Conservation (phyloP, 805 yeast species). For the Saccharomycopsis selenospora region DNA sequence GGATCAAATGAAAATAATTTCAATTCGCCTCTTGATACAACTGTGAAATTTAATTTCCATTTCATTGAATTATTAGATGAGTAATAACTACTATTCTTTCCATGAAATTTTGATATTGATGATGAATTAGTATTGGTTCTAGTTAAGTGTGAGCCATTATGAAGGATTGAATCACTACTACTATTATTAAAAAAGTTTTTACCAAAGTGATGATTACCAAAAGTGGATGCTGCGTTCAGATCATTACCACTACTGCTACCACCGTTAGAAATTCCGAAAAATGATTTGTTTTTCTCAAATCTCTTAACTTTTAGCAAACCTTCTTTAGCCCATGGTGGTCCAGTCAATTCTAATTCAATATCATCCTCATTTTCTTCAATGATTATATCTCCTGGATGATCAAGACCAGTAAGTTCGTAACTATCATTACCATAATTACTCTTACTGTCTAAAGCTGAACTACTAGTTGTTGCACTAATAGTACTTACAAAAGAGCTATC, state of each 20-base stretch:
- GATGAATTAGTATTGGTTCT: not conserved
- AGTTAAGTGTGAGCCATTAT: not conserved
- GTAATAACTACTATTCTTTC: not conserved
- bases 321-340: slow-evolving; percentile 76
- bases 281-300: slow-evolving; percentile 16
- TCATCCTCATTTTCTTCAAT: slow-evolving; percentile 40
- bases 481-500: not conserved
- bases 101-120: not conserved
- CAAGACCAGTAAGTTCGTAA: not conserved
- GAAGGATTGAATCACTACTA: slow-evolving; percentile 1
- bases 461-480: not conserved
- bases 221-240: not conserved
- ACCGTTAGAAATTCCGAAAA: slow-evolving; percentile 12
- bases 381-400: not conserved
- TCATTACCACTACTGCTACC: too few relatives aligned
- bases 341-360: slow-evolving; percentile 53
- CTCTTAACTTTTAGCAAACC: slow-evolving; percentile 43
- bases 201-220: slow-evolving; percentile 7
- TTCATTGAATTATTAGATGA: slow-evolving; percentile 20
- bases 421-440: not conserved
- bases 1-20: slow-evolving; percentile 46
- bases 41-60: slow-evolving; percentile 52
- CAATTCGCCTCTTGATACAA: slow-evolving; percentile 60
- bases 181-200: slow-evolving; percentile 11
- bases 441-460: too few relatives aligned